These are phyloP conservation scores for Vitis labrusca DNA, from an alignment of 164 flowering plant species.

Conservation along the genomic window DNA sequence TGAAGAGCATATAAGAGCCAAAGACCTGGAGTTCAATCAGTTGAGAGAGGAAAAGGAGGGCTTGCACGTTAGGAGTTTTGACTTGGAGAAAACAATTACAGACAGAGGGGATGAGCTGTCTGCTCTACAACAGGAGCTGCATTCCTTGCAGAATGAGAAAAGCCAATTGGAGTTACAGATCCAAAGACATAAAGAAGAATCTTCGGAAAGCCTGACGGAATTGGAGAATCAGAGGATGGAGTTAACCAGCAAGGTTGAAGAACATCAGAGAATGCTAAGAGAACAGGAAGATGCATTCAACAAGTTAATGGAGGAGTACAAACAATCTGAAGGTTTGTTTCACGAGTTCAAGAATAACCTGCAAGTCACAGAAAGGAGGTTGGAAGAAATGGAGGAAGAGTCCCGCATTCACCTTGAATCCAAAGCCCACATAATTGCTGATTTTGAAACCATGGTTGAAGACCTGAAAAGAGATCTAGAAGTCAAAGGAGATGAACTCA, in stretches of 20 bases:
- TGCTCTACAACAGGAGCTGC: constrained; percentile 32
- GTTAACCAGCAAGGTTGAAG: constrained; percentile 18
- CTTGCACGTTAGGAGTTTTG: constrained; percentile 26
- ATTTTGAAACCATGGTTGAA: constrained; percentile 29
- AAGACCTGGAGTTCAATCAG: constrained; percentile 25
- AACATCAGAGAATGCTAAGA: constrained; percentile 22
- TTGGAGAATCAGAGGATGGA: constrained; percentile 34
- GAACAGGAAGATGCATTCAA: constrained; percentile 34
- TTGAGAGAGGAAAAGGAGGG: constrained; percentile 35
- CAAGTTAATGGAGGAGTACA: constrained; percentile 34
- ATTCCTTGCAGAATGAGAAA: constrained; percentile 30
- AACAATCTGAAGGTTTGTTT: constrained; percentile 25
- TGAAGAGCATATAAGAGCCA: constrained; percentile 29
- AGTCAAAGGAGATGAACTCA: constrained; percentile 39
- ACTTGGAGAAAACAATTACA: constrained; percentile 29
- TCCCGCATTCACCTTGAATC: constrained; percentile 22
- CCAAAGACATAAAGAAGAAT: constrained; percentile 34
- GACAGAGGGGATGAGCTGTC: constrained; percentile 37
- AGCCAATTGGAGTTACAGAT: constrained; percentile 30
- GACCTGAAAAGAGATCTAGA: constrained; percentile 40
- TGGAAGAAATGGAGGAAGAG: constrained; percentile 39
- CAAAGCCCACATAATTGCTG: constrained; percentile 30
- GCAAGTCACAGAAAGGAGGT: constrained; percentile 32
- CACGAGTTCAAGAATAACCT: constrained; percentile 32
- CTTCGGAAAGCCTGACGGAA: constrained; percentile 14